Conservation (phyloP, 352 stramenopile species). For the Phytopythium chamaehyphon region DNA sequence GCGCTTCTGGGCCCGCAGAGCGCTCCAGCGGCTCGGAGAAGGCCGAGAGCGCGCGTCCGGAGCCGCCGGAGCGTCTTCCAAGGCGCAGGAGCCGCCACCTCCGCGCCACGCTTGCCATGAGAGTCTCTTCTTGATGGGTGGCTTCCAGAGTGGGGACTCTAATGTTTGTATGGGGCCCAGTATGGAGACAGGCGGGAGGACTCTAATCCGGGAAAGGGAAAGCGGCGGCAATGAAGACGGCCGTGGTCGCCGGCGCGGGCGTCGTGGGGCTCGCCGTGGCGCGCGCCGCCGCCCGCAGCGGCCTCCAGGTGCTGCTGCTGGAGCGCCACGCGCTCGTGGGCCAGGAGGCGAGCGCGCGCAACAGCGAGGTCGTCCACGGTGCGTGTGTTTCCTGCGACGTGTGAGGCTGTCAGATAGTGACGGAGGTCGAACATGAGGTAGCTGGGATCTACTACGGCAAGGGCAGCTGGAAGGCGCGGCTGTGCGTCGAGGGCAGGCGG, state of each 20-base stretch:
- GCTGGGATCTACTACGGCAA: conserved; percentile 92
- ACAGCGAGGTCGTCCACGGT: conserved; percentile 96
- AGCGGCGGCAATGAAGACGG: conserved; percentile 41
- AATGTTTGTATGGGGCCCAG: no score
- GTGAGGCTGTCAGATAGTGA: no score
- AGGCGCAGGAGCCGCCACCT: background rate
- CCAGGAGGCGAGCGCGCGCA: conserved; percentile 88
- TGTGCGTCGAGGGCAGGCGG: conserved; percentile 89
- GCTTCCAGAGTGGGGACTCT: no score
- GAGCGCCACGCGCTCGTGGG: conserved; percentile 83
- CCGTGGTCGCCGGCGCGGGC: conserved; percentile 68
- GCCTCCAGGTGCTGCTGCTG: conserved; percentile 81
- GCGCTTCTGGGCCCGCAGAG: background rate
- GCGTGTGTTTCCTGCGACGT: no score
- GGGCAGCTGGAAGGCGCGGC: conserved; percentile 84
- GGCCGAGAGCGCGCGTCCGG: background rate
- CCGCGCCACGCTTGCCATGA: background rate
- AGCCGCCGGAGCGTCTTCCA: background rate
- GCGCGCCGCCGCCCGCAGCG: conserved; percentile 41
- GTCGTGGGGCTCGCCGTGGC: conserved; percentile 77
- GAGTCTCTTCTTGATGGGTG: no score
- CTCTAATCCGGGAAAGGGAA: background rate
- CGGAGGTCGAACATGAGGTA: no score
- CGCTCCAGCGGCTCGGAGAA: conserved; percentile 7
- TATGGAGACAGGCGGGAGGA: background rate